Evolutionary conservation across 257 asterid species (phyloP), one percentile per base, ranked within the genome.

Genomic region (Penstemon davidsonii): DNA sequence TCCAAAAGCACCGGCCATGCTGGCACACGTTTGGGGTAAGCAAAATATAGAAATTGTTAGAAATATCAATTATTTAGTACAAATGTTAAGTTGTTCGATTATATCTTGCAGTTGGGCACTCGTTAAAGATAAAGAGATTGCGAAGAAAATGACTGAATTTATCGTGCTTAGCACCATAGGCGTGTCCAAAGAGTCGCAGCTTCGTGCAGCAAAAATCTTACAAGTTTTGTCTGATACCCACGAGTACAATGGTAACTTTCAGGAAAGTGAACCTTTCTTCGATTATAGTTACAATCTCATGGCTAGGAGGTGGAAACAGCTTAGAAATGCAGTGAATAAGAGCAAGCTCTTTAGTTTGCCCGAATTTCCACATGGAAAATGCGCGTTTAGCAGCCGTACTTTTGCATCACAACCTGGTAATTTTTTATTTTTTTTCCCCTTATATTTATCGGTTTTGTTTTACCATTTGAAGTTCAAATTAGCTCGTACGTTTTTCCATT

Each of bases 1-100:
- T 93, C 99, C 62, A 93, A 93, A 76, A 80, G 85, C 89, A 90
- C 99, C 0, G 99, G 99, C 68, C 99, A 93, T 40, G 99, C 96
- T 40, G 99, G 99, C 2, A 66, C 85, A 3, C 94, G 99, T 4
- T 70, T 90, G 0, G 99, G 99, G 99, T 93, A 76, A 78, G 76
- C 66, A 42, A 41, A 39, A 41, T 43, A 36, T 45, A 36, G 5
- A 60, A 12, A 13, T 60, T 11, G 15, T 33, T 38, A 5, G 40
- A 46, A 59, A 47, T 11, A 5, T 64, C n/a, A 18, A 60, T 45
- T 11, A 7, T 15, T 62, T 38, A 12, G 38, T 7, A 58, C 8
- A 5, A 19, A 52, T 10, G 39, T 54, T 18, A 25, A 25, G 33
- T 25, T 25, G 0, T 25, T 25, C 33, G 12, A 18, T 25, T 18